These are phyloP conservation scores for Phascolomyces articulosus DNA, from an alignment of 371 early-diverging fungal genomes.

Conservation along the genomic window DNA sequence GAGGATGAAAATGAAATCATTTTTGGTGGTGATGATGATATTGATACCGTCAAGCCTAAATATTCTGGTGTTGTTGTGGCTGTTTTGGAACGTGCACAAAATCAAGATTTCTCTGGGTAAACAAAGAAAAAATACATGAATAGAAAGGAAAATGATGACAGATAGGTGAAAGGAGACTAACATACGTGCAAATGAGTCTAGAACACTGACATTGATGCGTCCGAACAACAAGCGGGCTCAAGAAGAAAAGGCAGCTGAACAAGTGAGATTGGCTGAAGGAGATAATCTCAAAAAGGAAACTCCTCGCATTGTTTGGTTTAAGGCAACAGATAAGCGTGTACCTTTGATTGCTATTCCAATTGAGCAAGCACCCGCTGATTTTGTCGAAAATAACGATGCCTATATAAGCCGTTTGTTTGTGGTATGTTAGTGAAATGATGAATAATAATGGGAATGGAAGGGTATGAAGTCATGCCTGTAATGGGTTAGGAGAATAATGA, in stretches of 20 bases:
- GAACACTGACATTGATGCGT: constrained; percentile 52
- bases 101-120: constrained; percentile 65
- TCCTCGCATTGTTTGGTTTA: constrained; percentile 74
- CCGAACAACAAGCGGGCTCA: constrained; percentile 57
- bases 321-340: constrained; percentile 78
- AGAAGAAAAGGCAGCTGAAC: constrained; percentile 29
- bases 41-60: constrained; percentile 55
- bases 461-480: no score
- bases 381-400: constrained; percentile 61
- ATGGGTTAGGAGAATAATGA: no score
- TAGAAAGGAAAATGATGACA: no score
- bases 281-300: constrained; percentile 20
- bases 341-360: constrained; percentile 76
- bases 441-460: no score
- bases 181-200: constrained; percentile 5
- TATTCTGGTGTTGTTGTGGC: constrained; percentile 69
- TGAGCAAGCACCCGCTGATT: constrained; percentile 65
- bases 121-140: not conserved
- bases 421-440: constrained; percentile 12
- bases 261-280: constrained; percentile 16
- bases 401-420: constrained; percentile 48
- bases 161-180: not conserved
- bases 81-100: constrained; percentile 63
- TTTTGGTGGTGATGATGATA: constrained; percentile 54
- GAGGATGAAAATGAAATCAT: constrained; percentile 49